A percentile compares a stretch with the other conserved stretches of the same genome.
Evolutionary conservation across 2,329 filamentous ascomycete genomes (phyloP).

Genomic region (Cytospora piceicola): DNA sequence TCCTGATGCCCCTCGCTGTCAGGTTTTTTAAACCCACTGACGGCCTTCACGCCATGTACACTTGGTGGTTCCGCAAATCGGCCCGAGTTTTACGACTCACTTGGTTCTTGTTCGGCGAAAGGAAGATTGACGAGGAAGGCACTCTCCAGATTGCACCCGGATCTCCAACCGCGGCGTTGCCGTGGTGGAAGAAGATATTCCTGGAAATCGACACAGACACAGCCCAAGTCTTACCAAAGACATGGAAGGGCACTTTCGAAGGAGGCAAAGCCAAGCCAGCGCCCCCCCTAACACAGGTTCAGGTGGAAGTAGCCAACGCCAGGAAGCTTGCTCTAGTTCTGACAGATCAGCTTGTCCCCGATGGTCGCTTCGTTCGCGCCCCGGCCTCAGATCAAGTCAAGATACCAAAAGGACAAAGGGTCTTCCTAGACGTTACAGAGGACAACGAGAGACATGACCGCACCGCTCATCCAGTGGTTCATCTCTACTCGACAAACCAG

Average conservation of each 20-base stretch:
- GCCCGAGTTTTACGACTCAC: slow-evolving; percentile 80
- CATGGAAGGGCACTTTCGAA: slow-evolving; percentile 61
- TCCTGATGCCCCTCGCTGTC: slow-evolving; percentile 86
- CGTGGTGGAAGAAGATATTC: slow-evolving; percentile 49
- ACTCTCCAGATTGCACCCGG: slow-evolving; percentile 52
- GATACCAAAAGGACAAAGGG: slow-evolving; percentile 79
- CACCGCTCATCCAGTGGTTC: slow-evolving; percentile 57
- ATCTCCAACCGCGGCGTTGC: slow-evolving; percentile 39
- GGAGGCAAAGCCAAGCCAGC: slow-evolving; percentile 51
- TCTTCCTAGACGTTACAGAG: slow-evolving; percentile 78
- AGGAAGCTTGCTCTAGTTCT: slow-evolving; percentile 53
- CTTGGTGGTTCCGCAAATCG: slow-evolving; percentile 94
- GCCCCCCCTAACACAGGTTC: slow-evolving; percentile 40
- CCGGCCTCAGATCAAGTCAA: slow-evolving; percentile 94
- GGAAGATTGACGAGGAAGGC: slow-evolving; percentile 81
- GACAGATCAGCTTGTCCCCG: slow-evolving; percentile 60
- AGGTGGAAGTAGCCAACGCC: slow-evolving; percentile 43
- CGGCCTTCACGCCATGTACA: slow-evolving; percentile 81
- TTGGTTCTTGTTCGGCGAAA: slow-evolving; percentile 90
- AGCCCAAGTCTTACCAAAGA: slow-evolving; percentile 53
- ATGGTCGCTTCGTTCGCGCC: slow-evolving; percentile 87
- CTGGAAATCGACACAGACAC: slow-evolving; percentile 49
- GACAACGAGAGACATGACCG: slow-evolving; percentile 68
- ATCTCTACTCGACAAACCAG: slow-evolving; percentile 60
- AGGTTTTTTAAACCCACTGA: slow-evolving; percentile 85